These are phyloP conservation scores for Mucor indicus DNA, from an alignment of 371 early-diverging fungal genomes.

Conservation along the genomic window DNA sequence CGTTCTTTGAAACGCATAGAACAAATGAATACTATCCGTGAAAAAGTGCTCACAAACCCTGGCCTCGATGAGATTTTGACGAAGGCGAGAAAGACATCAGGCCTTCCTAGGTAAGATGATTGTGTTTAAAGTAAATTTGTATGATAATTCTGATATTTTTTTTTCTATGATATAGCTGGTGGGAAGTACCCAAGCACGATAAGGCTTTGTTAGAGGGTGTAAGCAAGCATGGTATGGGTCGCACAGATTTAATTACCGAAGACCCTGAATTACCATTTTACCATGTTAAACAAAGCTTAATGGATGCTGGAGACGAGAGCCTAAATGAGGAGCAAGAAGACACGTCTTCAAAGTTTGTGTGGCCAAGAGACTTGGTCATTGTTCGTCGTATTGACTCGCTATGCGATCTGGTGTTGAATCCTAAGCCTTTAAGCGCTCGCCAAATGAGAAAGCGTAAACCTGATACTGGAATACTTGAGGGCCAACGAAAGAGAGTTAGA, in stretches of 20 bases:
- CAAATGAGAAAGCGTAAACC: slow-evolving; percentile 32
- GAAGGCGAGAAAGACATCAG: slow-evolving; percentile 45
- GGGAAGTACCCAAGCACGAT: slow-evolving; percentile 68
- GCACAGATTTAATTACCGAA: slow-evolving; percentile 66
- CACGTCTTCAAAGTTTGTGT: slow-evolving; percentile 46
- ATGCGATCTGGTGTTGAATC: slow-evolving; percentile 55
- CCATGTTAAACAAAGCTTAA: slow-evolving; percentile 31
- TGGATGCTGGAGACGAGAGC: slow-evolving; percentile 13
- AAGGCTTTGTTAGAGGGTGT: slow-evolving; percentile 66
- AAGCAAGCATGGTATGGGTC: slow-evolving; percentile 69
- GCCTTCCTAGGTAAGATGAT: slow-evolving; percentile 38
- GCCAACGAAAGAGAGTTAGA: slow-evolving; percentile 1
- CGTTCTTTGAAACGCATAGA: slow-evolving; percentile 71
- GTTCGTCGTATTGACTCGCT: slow-evolving; percentile 59
- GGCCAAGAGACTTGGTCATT: slow-evolving; percentile 63
- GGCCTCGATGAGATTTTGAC: slow-evolving; percentile 40
- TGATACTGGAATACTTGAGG: background rate
- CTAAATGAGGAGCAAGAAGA: slow-evolving; percentile 19
- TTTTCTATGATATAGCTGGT: slow-evolving; percentile 54
- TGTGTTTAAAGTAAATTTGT: background rate
- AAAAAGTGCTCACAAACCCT: slow-evolving; percentile 58
- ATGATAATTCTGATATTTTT: background rate
- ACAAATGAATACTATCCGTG: slow-evolving; percentile 70
- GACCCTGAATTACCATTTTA: slow-evolving; percentile 65
- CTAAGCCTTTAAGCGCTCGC: slow-evolving; percentile 46